Evolutionary conservation across 1,284 basidiomycete species (phyloP).

Genomic region (Trametes versicolor): DNA sequence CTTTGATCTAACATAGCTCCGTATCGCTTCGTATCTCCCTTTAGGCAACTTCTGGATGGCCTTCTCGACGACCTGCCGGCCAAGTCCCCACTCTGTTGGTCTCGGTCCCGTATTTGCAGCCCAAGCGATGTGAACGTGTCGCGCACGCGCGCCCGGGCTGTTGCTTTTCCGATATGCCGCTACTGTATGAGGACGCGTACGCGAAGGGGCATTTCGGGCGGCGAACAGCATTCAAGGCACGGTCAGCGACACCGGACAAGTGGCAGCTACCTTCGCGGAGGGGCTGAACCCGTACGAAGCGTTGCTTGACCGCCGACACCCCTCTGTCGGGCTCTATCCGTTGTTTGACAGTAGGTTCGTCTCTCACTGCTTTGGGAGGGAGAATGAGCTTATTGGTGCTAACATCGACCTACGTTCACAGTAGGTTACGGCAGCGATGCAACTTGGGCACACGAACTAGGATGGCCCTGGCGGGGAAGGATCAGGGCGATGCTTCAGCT

Average conservation of each 20-base stretch:
- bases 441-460: slow-evolving; percentile 4
- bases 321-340: not conserved
- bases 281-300: not conserved
- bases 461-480: slow-evolving; percentile 12
- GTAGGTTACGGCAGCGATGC: slow-evolving; percentile 16
- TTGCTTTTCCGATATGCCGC: slow-evolving; percentile 10
- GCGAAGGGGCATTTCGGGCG: not conserved
- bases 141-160: slow-evolving; percentile 2
- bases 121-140: slow-evolving; percentile 17
- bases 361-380: slow-evolving; percentile 16
- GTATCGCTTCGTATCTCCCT: slow-evolving; percentile 12
- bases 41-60: slow-evolving; percentile 8
- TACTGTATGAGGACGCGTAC: not conserved
- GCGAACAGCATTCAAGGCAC: not conserved
- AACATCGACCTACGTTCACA: slow-evolving; percentile 10
- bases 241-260: not conserved
- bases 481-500: not conserved
- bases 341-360: slow-evolving; percentile 7
- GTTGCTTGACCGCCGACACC: not conserved
- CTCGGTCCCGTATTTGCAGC: slow-evolving; percentile 6
- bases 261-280: not conserved
- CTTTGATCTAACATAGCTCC: slow-evolving; percentile 7
- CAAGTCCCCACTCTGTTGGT: not conserved
- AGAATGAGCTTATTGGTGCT: not conserved
- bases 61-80: slow-evolving; percentile 6